phyloP scores from a whole-genome alignment of 805 yeast species.

The Zygosaccharomyces rouxii region DNA sequence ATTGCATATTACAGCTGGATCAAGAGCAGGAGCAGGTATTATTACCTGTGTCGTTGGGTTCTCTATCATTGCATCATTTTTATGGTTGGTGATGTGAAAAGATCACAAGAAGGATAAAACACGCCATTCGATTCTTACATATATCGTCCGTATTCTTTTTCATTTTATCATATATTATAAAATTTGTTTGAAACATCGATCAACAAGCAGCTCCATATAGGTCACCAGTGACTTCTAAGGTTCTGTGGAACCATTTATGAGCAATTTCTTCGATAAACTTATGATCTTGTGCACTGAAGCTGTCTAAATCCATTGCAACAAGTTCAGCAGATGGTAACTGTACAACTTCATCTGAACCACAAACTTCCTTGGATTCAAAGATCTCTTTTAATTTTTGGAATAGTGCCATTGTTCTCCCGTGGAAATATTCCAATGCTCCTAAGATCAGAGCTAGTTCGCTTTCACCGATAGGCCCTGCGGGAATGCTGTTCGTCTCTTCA shows the following conservation, averaged over 20 bases:
- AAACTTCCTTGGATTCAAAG: constrained; percentile 15
- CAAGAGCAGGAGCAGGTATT: constrained; percentile 65
- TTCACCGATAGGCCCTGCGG: constrained; percentile 7
- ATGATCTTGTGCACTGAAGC: constrained; percentile 33
- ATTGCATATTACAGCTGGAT: constrained; percentile 42
- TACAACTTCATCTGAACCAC: constrained; percentile 13
- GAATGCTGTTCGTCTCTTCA: constrained; percentile 6
- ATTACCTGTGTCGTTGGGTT: constrained; percentile 55
- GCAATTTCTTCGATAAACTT: constrained; percentile 22
- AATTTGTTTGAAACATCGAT: neutral
- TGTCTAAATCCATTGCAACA: constrained; percentile 27
- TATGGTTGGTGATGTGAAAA: constrained; percentile 41
- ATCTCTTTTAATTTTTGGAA: constrained; percentile 16
- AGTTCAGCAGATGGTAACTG: constrained; percentile 21
- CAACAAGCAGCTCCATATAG: constrained; percentile 11
- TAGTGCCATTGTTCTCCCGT: constrained; percentile 16
- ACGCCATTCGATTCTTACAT: neutral
- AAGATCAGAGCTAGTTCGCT: constrained; percentile 13
- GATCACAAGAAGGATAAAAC: neutral
- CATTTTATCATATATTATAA: neutral
- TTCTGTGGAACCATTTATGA: constrained; percentile 23
- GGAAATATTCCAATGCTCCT: constrained; percentile 20
- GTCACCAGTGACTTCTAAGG: constrained; percentile 11
- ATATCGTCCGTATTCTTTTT: neutral
- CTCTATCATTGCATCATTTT: constrained; percentile 40